Percentiles rank a stretch among this genome's conserved stretches.
These are phyloP conservation scores for Hansenula anomala DNA, from an alignment of 1,139 yeast species.

Conservation along the genomic window DNA sequence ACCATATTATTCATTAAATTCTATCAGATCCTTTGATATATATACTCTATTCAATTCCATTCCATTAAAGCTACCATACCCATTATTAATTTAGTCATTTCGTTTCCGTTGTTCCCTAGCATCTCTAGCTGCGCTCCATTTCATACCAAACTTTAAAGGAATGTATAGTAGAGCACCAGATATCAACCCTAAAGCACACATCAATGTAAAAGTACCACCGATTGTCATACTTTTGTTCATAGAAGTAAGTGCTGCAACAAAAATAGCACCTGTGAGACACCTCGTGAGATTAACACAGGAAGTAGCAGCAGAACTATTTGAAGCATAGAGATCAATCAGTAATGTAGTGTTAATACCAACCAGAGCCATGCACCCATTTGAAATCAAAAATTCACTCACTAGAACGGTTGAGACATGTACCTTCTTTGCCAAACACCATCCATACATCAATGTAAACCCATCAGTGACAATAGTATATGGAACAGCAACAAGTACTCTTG, in stretches of 20 bases:
- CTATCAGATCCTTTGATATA: no score
- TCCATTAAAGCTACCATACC: no score
- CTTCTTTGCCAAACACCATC: constrained; percentile 59
- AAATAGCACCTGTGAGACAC: constrained; percentile 56
- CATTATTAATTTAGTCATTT: no score
- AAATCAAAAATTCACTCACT: constrained; percentile 47
- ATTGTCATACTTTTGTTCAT: constrained; percentile 49
- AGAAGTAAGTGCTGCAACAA: constrained; percentile 54
- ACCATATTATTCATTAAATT: no score
- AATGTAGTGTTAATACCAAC: constrained; percentile 49
- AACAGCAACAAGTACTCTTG: constrained; percentile 38
- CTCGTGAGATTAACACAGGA: constrained; percentile 57
- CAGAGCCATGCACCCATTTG: constrained; percentile 48
- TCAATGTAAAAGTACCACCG: constrained; percentile 62
- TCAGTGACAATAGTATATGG: constrained; percentile 32
- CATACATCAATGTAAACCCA: constrained; percentile 46
- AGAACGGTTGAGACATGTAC: constrained; percentile 52
- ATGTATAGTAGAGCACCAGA: constrained; percentile 19
- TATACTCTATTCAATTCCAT: no score
- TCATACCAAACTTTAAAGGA: constrained; percentile 24
- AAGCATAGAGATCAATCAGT: constrained; percentile 58
- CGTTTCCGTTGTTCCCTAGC: not conserved
- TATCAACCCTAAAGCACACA: constrained; percentile 35
- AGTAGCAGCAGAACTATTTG: constrained; percentile 54
- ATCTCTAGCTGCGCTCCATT: constrained; percentile 14